phyloP scores from a whole-genome alignment of 371 early-diverging fungal species.

The Smittium culicis region DNA sequence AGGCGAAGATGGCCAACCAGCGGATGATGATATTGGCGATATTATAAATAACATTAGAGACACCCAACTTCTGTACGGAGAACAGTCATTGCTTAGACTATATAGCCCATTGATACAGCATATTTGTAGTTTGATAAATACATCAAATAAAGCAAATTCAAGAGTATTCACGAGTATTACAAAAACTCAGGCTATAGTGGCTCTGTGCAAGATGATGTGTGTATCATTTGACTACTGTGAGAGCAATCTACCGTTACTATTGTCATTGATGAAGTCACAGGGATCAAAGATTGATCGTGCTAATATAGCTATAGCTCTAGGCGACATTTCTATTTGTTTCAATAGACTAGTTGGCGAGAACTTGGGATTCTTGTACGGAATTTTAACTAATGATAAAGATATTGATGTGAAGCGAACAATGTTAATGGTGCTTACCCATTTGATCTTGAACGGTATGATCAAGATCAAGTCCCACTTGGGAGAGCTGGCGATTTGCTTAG shows the following conservation, averaged over 20 bases:
- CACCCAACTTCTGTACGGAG: conserved; percentile 71
- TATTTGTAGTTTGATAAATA: conserved; percentile 63
- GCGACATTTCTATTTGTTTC: conserved; percentile 91
- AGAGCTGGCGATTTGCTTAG: conserved; percentile 92
- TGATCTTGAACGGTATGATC: conserved; percentile 95
- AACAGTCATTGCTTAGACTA: conserved; percentile 51
- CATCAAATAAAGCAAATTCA: conserved; percentile 35
- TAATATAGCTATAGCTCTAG: conserved; percentile 88
- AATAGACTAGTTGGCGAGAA: conserved; percentile 87
- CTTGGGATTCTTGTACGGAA: conserved; percentile 78
- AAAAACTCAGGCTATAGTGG: conserved; percentile 66
- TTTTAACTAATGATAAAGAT: conserved; percentile 58
- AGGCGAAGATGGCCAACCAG: conserved; percentile 37
- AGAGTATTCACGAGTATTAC: conserved; percentile 41
- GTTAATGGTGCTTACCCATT: conserved; percentile 91
- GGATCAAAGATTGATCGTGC: conserved; percentile 61
- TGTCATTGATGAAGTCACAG: conserved; percentile 74
- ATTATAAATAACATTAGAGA: conserved; percentile 71
- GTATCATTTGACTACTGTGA: conserved; percentile 87
- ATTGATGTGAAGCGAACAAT: conserved; percentile 78
- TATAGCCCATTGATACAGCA: conserved; percentile 71
- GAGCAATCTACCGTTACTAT: conserved; percentile 69
- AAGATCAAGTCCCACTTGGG: conserved; percentile 95
- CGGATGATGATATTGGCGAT: conserved; percentile 73
- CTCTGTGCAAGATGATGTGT: conserved; percentile 92